Conservation (phyloP, 148 eudicot species). For the Rhododendron kiyosumense region DNA sequence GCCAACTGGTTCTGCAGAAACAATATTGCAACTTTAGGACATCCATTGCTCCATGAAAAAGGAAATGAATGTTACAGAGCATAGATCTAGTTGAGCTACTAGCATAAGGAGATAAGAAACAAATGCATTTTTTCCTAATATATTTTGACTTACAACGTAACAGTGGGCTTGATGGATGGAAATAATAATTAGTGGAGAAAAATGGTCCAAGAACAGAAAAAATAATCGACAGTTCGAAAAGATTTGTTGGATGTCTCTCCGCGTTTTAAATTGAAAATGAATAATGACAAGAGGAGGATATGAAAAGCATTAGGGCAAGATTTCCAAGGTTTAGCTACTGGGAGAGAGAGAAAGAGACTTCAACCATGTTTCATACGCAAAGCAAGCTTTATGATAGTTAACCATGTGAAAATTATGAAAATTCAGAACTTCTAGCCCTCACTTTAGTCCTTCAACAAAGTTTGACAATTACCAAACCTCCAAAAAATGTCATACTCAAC, state of each 20-base stretch:
- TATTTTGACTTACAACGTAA: background rate
- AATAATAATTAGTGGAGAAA: background rate
- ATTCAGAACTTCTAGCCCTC: conserved; percentile 3
- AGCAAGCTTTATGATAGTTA: background rate
- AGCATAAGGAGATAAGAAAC: background rate
- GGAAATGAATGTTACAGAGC: background rate
- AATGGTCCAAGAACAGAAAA: background rate
- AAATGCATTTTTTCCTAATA: background rate
- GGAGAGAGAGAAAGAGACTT: background rate
- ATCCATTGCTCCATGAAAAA: background rate
- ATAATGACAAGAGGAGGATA: background rate
- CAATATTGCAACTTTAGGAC: background rate
- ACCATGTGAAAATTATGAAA: background rate
- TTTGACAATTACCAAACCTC: background rate
- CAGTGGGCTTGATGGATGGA: background rate
- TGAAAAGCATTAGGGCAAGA: background rate
- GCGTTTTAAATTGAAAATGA: background rate
- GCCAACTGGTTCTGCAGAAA: conserved; percentile 50
- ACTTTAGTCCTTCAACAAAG: background rate
- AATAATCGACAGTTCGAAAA: background rate
- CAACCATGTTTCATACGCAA: background rate
- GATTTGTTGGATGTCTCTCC: background rate
- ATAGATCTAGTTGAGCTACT: background rate
- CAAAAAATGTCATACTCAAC: background rate
- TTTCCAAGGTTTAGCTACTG: background rate